These are phyloP conservation scores for Aspergillus amoenus DNA, from an alignment of 2,329 filamentous ascomycete species.

Conservation along the genomic window DNA sequence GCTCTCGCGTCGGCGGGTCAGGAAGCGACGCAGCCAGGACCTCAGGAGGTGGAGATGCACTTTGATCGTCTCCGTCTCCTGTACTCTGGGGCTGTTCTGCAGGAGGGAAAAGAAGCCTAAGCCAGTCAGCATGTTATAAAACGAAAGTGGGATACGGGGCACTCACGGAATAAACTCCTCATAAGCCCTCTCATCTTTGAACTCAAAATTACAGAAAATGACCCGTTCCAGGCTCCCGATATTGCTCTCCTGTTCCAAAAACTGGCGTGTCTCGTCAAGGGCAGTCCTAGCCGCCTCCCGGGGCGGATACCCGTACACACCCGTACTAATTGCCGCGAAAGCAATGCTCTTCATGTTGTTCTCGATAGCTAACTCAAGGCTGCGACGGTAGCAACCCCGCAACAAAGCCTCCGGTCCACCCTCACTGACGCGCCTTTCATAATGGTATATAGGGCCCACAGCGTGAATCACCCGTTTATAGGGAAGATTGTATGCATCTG, in stretches of 20 bases:
- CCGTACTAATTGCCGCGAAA: constrained; percentile 83
- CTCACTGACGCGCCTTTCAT: constrained; percentile 35
- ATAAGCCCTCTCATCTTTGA: constrained; percentile 76
- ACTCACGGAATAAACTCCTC: constrained; percentile 70
- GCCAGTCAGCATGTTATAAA: constrained; percentile 2
- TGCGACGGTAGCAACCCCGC: constrained; percentile 67
- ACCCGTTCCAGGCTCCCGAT: constrained; percentile 63
- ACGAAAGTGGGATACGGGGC: not conserved
- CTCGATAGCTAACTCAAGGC: constrained; percentile 69
- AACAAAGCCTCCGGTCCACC: constrained; percentile 45
- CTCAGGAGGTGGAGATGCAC: constrained; percentile 19
- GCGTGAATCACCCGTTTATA: constrained; percentile 82
- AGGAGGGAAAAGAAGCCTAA: constrained; percentile 52
- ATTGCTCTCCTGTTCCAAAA: constrained; percentile 47
- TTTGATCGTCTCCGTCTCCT: constrained; percentile 6
- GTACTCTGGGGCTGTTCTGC: constrained; percentile 31
- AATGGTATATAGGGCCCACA: constrained; percentile 76
- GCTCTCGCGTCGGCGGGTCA: constrained; percentile 50
- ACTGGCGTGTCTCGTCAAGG: constrained; percentile 58
- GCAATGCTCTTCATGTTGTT: constrained; percentile 70
- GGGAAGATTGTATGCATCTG: constrained; percentile 72
- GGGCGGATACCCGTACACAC: constrained; percentile 84
- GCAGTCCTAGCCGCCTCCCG: constrained; percentile 70
- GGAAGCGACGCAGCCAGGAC: constrained; percentile 47
- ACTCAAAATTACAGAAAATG: constrained; percentile 80